Evolutionary conservation across 2,329 filamentous ascomycete species (phyloP).

Genomic region (Endoconidiophora laricicola): DNA sequence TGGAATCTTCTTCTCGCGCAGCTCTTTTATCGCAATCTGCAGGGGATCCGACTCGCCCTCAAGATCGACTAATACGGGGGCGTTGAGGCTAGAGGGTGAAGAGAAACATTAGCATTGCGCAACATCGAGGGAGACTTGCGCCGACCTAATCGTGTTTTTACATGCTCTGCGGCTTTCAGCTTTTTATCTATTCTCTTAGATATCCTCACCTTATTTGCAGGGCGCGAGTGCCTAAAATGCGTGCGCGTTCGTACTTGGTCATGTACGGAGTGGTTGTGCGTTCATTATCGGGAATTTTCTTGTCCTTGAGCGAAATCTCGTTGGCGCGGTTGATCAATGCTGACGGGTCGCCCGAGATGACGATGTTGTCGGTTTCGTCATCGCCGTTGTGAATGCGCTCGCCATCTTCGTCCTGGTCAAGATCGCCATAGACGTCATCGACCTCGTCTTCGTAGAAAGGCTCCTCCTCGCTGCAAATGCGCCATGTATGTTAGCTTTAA

Average conservation of each 20-base stretch:
- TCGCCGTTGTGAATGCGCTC: conserved; percentile 35
- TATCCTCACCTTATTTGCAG: conserved; percentile 74
- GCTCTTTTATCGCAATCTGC: conserved; percentile 93
- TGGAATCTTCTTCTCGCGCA: conserved; percentile 97
- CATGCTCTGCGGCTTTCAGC: neutral
- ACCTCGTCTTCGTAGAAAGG: conserved; percentile 56
- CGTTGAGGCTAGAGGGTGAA: conserved; percentile 60
- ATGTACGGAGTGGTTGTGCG: conserved; percentile 92
- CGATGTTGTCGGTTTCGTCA: conserved; percentile 41
- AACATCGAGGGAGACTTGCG: too few species aligned
- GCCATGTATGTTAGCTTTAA: conserved; percentile 14
- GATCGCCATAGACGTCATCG: conserved; percentile 37
- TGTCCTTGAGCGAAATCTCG: conserved; percentile 49
- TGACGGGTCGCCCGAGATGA: conserved; percentile 44
- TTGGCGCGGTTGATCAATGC: conserved; percentile 36
- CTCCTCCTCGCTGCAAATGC: conserved; percentile 42
- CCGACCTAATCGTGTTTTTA: neutral
- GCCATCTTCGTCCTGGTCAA: conserved; percentile 34
- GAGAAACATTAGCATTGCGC: neutral
- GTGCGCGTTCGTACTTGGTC: conserved; percentile 96
- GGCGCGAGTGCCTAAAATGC: conserved; percentile 82
- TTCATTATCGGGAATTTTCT: conserved; percentile 79
- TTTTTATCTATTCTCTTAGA: neutral
- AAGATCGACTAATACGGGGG: conserved; percentile 86
- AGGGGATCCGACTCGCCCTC: conserved; percentile 96